phyloP scores from a whole-genome alignment of 139 green algal genomes.

The Tetraselmis striata region DNA sequence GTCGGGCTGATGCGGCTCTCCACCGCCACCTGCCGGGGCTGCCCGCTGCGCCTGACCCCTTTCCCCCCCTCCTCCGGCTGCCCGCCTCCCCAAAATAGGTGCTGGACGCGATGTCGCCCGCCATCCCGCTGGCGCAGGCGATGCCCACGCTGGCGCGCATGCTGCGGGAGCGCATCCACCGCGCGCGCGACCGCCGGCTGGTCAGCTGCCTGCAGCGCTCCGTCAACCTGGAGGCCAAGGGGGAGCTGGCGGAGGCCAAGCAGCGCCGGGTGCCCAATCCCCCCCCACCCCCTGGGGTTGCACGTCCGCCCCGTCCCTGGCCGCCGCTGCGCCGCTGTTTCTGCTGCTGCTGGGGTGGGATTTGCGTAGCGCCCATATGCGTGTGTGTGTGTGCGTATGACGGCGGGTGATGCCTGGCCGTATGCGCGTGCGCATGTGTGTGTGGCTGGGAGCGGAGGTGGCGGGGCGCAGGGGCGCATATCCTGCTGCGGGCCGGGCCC shows the following conservation, averaged over 20 bases:
- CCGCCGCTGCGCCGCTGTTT: constrained; percentile 2
- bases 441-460: no score
- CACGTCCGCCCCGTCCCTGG: constrained; percentile 8
- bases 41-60: no score
- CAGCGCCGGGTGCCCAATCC: not conserved
- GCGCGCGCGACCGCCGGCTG: constrained; percentile 40
- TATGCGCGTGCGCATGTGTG: no score
- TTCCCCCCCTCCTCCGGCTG: no score
- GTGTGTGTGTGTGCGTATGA: no score
- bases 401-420: constrained; percentile 12
- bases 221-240: constrained; percentile 19
- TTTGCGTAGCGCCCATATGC: no score
- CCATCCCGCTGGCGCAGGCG: constrained; percentile 59
- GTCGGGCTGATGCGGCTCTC: no score
- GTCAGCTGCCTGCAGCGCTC: constrained; percentile 1
- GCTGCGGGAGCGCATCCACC: constrained; percentile 53
- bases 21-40: no score
- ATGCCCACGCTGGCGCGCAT: constrained; percentile 43
- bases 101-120: constrained; percentile 46
- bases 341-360: constrained; percentile 16
- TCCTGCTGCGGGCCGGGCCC: no score
- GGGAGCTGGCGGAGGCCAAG: constrained; percentile 5
- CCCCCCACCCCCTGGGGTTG: not conserved
- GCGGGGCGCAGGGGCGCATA: no score
- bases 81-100: constrained; percentile 36